Conservation (phyloP, 1,284 basidiomycete genomes). For the Ganoderma multipileum region DNA sequence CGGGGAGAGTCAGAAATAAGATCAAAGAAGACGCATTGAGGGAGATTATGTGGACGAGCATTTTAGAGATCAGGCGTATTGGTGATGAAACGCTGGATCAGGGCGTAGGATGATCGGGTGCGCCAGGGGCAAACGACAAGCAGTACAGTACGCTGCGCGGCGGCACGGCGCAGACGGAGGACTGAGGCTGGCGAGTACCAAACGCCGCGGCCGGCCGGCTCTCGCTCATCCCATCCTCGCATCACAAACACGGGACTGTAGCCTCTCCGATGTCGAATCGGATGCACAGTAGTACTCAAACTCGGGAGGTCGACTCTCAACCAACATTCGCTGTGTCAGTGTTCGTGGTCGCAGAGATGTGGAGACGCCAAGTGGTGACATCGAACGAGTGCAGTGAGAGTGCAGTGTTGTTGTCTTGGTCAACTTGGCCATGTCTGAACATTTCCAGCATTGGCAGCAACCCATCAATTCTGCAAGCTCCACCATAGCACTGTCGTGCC, state of each 20-base stretch:
- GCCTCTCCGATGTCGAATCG: neutral
- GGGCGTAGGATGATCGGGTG: slow-evolving; percentile 9
- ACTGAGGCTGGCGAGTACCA: neutral
- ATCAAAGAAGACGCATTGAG: slow-evolving; percentile 16
- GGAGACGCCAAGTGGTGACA: neutral
- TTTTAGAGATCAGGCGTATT: slow-evolving; percentile 12
- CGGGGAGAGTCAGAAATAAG: slow-evolving; percentile 7
- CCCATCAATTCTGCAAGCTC: neutral
- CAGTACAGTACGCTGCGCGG: neutral
- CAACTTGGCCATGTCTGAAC: neutral
- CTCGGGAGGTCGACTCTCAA: neutral
- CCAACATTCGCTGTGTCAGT: neutral
- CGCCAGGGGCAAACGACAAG: slow-evolving; percentile 9
- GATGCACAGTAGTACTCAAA: no score
- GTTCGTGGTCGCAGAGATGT: neutral
- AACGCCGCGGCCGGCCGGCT: neutral
- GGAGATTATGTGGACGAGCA: slow-evolving; percentile 2
- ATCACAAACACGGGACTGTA: neutral
- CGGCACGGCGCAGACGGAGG: neutral
- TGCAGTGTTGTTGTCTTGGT: neutral
- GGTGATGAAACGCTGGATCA: slow-evolving; percentile 22
- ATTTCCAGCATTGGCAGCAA: neutral
- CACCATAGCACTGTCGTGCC: neutral
- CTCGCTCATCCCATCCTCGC: neutral
- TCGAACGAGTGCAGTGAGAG: neutral